These are phyloP conservation scores for Beauveria sp. DNA, from an alignment of 2,329 filamentous ascomycete genomes.

Conservation along the genomic window DNA sequence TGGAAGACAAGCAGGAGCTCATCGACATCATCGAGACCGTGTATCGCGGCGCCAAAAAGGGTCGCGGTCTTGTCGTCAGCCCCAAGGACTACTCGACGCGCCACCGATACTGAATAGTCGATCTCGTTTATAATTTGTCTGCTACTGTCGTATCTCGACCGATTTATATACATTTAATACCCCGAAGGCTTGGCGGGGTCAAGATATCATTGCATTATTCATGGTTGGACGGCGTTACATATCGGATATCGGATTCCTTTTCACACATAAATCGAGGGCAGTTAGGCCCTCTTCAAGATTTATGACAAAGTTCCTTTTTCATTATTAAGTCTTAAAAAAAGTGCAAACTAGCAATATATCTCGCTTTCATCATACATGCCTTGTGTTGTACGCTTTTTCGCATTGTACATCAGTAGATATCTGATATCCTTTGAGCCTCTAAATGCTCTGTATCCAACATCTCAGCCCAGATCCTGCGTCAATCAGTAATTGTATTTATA, in stretches of 20 bases:
- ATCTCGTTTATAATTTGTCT: no score
- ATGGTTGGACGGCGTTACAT: not conserved
- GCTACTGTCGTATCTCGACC: not conserved
- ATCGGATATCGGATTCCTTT: not conserved
- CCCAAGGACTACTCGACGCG: conserved; percentile 60
- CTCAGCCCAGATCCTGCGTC: not conserved
- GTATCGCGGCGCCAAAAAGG: conserved; percentile 97
- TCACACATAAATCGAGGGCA: not conserved
- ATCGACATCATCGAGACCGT: conserved; percentile 99
- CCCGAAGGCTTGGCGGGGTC: not conserved
- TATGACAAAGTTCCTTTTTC: not conserved
- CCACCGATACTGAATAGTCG: conserved; percentile 25
- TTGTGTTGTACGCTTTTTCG: not conserved
- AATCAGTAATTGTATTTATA: not conserved
- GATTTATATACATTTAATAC: not conserved
- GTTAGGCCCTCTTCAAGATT: not conserved
- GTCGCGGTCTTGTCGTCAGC: conserved; percentile 88
- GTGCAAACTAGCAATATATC: not conserved
- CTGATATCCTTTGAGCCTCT: not conserved
- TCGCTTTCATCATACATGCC: not conserved
- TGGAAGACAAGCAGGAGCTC: conserved; percentile 93
- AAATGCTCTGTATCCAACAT: conserved; percentile 1
- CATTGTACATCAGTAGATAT: not conserved
- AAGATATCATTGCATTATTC: not conserved
- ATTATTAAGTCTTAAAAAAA: not conserved